These are phyloP conservation scores for Erucastrum elatum DNA, from an alignment of 345 rosid genomes.

Conservation along the genomic window DNA sequence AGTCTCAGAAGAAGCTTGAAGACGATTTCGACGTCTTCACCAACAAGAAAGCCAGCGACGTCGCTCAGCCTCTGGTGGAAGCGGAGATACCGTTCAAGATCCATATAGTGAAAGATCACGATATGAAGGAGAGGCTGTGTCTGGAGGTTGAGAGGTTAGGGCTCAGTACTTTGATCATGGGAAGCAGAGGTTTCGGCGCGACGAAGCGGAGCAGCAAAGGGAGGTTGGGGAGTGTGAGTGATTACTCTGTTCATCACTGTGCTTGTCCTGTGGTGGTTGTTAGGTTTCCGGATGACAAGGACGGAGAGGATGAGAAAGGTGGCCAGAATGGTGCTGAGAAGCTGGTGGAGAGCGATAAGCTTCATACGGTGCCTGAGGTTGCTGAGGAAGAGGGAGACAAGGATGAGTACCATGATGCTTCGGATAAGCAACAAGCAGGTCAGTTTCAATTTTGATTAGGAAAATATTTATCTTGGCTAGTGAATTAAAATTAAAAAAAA, in stretches of 20 bases:
- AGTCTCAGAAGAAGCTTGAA: conserved; percentile 60
- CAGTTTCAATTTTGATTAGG: background rate
- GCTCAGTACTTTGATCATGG: conserved; percentile 65
- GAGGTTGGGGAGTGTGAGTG: conserved; percentile 79
- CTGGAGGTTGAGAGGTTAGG: conserved; percentile 85
- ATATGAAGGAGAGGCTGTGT: conserved; percentile 88
- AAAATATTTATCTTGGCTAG: background rate
- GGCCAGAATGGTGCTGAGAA: background rate
- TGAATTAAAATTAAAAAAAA: background rate
- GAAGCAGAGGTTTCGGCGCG: conserved; percentile 85
- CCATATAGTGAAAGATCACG: conserved; percentile 83
- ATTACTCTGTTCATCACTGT: conserved; percentile 84
- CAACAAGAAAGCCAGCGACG: conserved; percentile 56
- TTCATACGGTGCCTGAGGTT: conserved; percentile 43
- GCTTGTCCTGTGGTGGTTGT: conserved; percentile 86
- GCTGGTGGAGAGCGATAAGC: conserved; percentile 33
- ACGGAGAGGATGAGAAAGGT: conserved; percentile 29
- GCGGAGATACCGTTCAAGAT: conserved; percentile 70
- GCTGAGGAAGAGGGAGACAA: conserved; percentile 59
- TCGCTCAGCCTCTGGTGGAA: conserved; percentile 70
- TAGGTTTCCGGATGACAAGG: conserved; percentile 62
- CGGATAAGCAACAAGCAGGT: conserved; percentile 47
- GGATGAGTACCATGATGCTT: conserved; percentile 52
- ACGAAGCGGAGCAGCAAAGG: conserved; percentile 48
- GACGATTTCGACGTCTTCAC: conserved; percentile 79